Percentiles rank a stretch among this genome's conserved stretches.
phyloP scores from a whole-genome alignment of 2,329 filamentous ascomycete species.

The Coniochaeta pulveracea region DNA sequence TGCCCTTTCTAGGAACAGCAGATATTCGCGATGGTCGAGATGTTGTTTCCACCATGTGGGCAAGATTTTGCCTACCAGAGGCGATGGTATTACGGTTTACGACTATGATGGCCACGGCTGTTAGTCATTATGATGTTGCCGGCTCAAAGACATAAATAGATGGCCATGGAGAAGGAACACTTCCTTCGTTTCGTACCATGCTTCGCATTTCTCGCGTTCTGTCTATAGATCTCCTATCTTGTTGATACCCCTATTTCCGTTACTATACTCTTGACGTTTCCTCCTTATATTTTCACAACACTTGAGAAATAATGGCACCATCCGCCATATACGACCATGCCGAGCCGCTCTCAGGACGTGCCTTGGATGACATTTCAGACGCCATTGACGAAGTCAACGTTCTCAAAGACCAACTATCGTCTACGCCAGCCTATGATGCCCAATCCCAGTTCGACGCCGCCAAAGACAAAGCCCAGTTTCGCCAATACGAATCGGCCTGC shows the following conservation, averaged over 20 bases:
- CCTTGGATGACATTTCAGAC: slow-evolving; percentile 22
- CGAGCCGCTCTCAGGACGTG: slow-evolving; percentile 13
- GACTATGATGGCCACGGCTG: too few relatives aligned
- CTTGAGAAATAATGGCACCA: slow-evolving; percentile 16
- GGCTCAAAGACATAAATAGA: too few relatives aligned
- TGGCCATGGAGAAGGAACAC: too few relatives aligned
- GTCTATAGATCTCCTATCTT: too few relatives aligned
- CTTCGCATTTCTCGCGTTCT: too few relatives aligned
- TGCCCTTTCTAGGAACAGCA: too few relatives aligned
- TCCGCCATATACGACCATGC: slow-evolving; percentile 14
- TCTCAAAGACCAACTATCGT: slow-evolving; percentile 11
- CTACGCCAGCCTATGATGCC: slow-evolving; percentile 8
- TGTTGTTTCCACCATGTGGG: too few relatives aligned
- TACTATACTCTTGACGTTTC: neutral
- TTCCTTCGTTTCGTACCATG: too few relatives aligned
- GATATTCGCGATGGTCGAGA: too few relatives aligned
- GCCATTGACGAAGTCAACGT: slow-evolving; percentile 22
- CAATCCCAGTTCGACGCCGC: slow-evolving; percentile 15
- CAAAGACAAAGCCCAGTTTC: slow-evolving; percentile 19
- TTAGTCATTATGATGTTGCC: too few relatives aligned
- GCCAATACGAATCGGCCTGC: slow-evolving; percentile 72
- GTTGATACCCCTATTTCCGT: neutral
- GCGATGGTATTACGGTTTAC: too few relatives aligned
- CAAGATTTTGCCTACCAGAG: too few relatives aligned
- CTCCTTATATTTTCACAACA: neutral